Evolutionary conservation across 139 green algal genomes (phyloP), one percentile per base, ranked within the genome.

Genomic region (Coccomyxa sp.): DNA sequence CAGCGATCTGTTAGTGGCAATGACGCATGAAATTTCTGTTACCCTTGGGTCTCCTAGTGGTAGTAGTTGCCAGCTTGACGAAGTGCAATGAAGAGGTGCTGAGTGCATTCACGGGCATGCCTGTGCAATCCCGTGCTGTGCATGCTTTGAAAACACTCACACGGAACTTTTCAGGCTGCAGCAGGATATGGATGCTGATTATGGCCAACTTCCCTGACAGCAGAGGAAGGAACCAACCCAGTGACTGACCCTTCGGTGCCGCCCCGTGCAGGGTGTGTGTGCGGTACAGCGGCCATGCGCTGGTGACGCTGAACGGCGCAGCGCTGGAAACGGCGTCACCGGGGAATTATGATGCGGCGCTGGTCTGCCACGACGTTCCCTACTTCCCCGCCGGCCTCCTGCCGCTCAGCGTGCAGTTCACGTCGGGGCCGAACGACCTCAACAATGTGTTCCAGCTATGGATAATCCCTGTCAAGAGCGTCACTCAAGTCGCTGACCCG

Each of bases 361-460:
- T 84, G 4, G 81, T 76, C 11, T 84, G 81, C 38, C 81, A 84
- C 32, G 81, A 84, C 67, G 45, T 75, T 51, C 57, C 51, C n/a
- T 51, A 80, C 71, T 45, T 84, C 23, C 81, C 78, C 58, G 38
- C 63, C 45, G 81, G 81, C 13, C 13, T 84, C 71, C 51, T 84
- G 51, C 81, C 81, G 60, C 57, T 84, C 14, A 80, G 63, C 28
- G 81, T 84, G 74, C 57, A 84, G 74, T 84, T 81, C 51, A 68
- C 71, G 3, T 84, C 81, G 25, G 74, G 75, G 45, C 81, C 81
- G 11, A 68, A 18, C 16, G 67, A 84, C 67, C n/a, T 58, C 45
- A 80, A 76, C 51, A 80, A 67, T 57, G 78, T 80, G 18, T 68
- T 84, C n/a, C 81, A 84, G 81, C 23, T 84, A 27, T 84, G 78